These are phyloP conservation scores for Kwoniella sp. DNA, from an alignment of 768 basidiomycete species.

Conservation along the genomic window DNA sequence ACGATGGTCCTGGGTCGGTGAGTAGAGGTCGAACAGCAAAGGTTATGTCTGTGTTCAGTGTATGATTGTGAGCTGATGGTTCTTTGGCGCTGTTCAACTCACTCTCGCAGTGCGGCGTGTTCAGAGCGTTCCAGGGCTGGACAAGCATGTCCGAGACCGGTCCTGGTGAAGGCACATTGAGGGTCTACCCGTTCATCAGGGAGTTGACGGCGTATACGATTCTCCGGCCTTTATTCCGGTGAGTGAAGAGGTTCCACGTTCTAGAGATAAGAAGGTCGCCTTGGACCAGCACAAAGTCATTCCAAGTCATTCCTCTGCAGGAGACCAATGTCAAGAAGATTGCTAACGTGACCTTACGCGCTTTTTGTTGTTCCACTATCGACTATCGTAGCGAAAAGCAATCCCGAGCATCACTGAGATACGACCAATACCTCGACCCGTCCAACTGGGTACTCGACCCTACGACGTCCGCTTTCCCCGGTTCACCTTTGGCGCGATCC, in stretches of 20 bases:
- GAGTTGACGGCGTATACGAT: constrained; percentile 67
- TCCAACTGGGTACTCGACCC: constrained; percentile 66
- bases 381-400: constrained; percentile 1
- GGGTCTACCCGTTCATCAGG: constrained; percentile 65
- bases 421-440: constrained; percentile 56
- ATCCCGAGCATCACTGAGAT: constrained; percentile 2
- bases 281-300: too few species aligned
- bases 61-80: too few species aligned
- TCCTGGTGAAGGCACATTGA: constrained; percentile 66
- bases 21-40: constrained; percentile 4
- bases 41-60: too few species aligned
- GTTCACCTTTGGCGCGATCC: constrained; percentile 62
- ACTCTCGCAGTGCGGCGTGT: constrained; percentile 49
- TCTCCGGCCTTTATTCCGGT: constrained; percentile 69
- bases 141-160: constrained; percentile 65
- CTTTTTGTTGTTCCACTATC: background rate
- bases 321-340: too few species aligned
- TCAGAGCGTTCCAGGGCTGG: constrained; percentile 58
- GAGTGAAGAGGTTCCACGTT: constrained; percentile 38
- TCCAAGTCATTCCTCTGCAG: too few species aligned
- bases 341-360: too few species aligned
- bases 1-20: constrained; percentile 59
- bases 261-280: too few species aligned
- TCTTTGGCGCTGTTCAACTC: background rate
- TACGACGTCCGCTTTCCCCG: constrained; percentile 63